Percentiles rank a stretch among this genome's conserved stretches.
phyloP scores from a whole-genome alignment of 73 alveolate species.

The Tetrahymena thermophila region DNA sequence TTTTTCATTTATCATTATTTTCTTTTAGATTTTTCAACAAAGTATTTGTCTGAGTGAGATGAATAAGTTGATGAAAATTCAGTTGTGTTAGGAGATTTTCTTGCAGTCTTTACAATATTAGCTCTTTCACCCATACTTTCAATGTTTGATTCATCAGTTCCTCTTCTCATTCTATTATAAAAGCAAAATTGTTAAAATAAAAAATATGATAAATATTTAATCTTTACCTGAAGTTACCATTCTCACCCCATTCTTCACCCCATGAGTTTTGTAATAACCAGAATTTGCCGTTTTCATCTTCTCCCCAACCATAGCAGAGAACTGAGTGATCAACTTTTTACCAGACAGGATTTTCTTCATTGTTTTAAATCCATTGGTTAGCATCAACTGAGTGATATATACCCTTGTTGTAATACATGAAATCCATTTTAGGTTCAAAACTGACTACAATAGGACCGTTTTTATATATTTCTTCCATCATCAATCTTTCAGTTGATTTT shows the following conservation, averaged over 20 bases:
- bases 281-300: slow-evolving; percentile 32
- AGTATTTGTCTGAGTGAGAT: not conserved
- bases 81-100: not conserved
- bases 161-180: slow-evolving; percentile 35
- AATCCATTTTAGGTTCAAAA: slow-evolving; percentile 41
- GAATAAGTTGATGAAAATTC: not conserved
- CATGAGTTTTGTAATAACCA: slow-evolving; percentile 35
- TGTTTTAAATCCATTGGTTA: slow-evolving; percentile 25
- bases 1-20: not conserved
- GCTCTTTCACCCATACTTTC: slow-evolving; percentile 50
- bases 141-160: slow-evolving; percentile 32
- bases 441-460: slow-evolving; percentile 39
- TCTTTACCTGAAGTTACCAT: slow-evolving; percentile 15
- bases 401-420: slow-evolving; percentile 40
- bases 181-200: not conserved
- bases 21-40: not conserved
- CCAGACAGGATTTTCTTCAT: slow-evolving; percentile 31
- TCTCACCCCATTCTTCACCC: slow-evolving; percentile 46
- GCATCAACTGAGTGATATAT: slow-evolving; percentile 15
- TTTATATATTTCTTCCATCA: slow-evolving; percentile 37
- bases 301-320: slow-evolving; percentile 47
- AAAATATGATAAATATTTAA: not conserved
- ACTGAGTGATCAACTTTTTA: slow-evolving; percentile 46
- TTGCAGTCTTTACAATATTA: not conserved
- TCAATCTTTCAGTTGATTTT: slow-evolving; percentile 20